Percentiles rank a stretch among this genome's conserved stretches.
These are phyloP conservation scores for Sarcomyxa edulis DNA, from an alignment of 768 basidiomycete species.

Conservation along the genomic window DNA sequence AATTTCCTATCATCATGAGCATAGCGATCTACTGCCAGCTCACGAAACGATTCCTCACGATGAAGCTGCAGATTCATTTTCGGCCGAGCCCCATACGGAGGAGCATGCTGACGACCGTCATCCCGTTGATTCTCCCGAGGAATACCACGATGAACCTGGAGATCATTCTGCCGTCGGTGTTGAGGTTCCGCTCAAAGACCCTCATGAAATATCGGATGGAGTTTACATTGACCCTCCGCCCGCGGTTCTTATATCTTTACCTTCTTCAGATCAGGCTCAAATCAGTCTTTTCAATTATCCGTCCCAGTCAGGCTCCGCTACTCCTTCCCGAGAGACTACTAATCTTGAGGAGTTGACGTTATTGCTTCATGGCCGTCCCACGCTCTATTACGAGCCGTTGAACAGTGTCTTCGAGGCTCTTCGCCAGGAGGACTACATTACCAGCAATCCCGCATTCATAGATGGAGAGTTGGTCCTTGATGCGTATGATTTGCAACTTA, in stretches of 20 bases:
- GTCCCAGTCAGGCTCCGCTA: conserved; percentile 17
- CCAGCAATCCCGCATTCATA: conserved; percentile 36
- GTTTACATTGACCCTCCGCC: conserved; percentile 76
- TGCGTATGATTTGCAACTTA: conserved; percentile 63
- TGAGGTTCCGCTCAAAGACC: conserved; percentile 27
- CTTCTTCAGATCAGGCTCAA: conserved; percentile 26
- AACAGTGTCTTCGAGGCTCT: conserved; percentile 67
- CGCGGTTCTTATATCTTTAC: conserved; percentile 46
- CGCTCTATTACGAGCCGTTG: conserved; percentile 74
- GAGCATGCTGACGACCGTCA: no score
- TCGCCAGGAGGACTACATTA: conserved; percentile 54
- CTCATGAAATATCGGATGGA: conserved; percentile 59
- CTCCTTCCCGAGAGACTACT: conserved; percentile 16
- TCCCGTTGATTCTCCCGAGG: conserved; percentile 3
- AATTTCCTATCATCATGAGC: no score
- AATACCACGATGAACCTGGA: conserved; percentile 6
- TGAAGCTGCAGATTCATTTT: no score
- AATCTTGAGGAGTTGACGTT: conserved; percentile 26
- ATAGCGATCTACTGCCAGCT: no score
- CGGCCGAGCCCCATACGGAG: no score
- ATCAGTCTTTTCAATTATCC: conserved; percentile 57
- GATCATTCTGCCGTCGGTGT: conserved; percentile 7
- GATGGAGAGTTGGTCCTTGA: conserved; percentile 66
- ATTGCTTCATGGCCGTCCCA: conserved; percentile 58
- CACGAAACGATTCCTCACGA: no score